phyloP scores from a whole-genome alignment of 2,329 filamentous ascomycete genomes.

The Ophiostoma sp. region DNA sequence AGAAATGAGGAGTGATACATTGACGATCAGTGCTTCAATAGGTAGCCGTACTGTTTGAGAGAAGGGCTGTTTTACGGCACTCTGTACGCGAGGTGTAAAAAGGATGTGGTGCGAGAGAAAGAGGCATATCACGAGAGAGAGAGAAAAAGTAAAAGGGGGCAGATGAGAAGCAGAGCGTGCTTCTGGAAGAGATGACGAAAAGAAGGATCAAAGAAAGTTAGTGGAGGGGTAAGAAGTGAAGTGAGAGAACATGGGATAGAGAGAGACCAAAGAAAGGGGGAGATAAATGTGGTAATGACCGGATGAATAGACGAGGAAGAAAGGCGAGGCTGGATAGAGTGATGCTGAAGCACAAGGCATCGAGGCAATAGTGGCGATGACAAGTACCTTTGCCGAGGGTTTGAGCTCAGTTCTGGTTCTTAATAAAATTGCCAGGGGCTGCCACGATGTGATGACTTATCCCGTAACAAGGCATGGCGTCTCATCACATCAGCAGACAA shows the following conservation, averaged over 20 bases:
- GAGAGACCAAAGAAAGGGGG: background rate
- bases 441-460: conserved; percentile 4
- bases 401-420: background rate
- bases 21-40: conserved; percentile 1
- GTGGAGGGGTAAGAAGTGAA: too few relatives aligned
- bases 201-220: too few relatives aligned
- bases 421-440: conserved; percentile 8
- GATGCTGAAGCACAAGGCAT: background rate
- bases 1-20: conserved; percentile 2
- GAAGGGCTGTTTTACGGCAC: background rate
- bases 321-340: background rate
- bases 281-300: background rate
- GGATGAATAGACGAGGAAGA: background rate
- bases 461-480: background rate
- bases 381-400: background rate
- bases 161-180: too few relatives aligned
- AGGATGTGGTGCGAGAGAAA: background rate
- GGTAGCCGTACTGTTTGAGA: background rate
- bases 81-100: background rate
- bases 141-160: too few relatives aligned
- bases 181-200: too few relatives aligned
- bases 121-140: background rate
- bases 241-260: background rate
- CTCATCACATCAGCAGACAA: background rate
- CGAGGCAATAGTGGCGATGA: background rate